phyloP scores from a whole-genome alignment of 2,329 filamentous ascomycete species.

The Cordyceps farinosa region DNA sequence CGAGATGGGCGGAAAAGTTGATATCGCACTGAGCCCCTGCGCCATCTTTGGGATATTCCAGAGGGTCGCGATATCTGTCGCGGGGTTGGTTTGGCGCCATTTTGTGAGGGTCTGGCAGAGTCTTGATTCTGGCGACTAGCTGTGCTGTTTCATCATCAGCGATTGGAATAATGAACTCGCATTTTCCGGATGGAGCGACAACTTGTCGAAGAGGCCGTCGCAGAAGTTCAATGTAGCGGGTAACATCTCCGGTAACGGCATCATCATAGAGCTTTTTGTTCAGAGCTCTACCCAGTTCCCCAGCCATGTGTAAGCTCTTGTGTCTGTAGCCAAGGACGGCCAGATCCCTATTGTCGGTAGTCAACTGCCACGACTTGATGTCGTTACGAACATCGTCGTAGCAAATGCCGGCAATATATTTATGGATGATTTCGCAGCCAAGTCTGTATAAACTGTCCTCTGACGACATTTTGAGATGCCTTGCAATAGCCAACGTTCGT shows the following conservation, averaged over 20 bases:
- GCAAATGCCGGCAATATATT: conserved; percentile 53
- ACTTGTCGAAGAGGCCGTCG: conserved; percentile 33
- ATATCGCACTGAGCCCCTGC: conserved; percentile 88
- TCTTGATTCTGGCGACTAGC: conserved; percentile 42
- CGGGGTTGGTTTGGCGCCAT: conserved; percentile 49
- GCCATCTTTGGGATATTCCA: conserved; percentile 74
- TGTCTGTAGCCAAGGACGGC: conserved; percentile 46
- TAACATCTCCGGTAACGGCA: conserved; percentile 35
- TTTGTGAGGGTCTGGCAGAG: conserved; percentile 47
- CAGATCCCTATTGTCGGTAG: conserved; percentile 29
- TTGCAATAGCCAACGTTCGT: conserved; percentile 34
- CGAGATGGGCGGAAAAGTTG: conserved; percentile 83
- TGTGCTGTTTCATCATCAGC: conserved; percentile 29
- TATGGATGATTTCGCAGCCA: conserved; percentile 30
- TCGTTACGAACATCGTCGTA: conserved; percentile 42
- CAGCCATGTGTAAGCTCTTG: conserved; percentile 53
- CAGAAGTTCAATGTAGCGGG: conserved; percentile 50
- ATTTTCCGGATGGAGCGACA: conserved; percentile 15
- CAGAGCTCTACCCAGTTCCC: conserved; percentile 53
- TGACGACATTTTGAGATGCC: conserved; percentile 37
- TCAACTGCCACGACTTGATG: conserved; percentile 29
- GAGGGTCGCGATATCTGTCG: conserved; percentile 53
- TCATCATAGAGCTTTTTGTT: conserved; percentile 45
- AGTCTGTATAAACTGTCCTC: conserved; percentile 21
- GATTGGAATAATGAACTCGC: conserved; percentile 35